Percentiles rank a stretch among this genome's conserved stretches.
Evolutionary conservation across 345 rosid genomes (phyloP).

Genomic region (Moringa oleifera): DNA sequence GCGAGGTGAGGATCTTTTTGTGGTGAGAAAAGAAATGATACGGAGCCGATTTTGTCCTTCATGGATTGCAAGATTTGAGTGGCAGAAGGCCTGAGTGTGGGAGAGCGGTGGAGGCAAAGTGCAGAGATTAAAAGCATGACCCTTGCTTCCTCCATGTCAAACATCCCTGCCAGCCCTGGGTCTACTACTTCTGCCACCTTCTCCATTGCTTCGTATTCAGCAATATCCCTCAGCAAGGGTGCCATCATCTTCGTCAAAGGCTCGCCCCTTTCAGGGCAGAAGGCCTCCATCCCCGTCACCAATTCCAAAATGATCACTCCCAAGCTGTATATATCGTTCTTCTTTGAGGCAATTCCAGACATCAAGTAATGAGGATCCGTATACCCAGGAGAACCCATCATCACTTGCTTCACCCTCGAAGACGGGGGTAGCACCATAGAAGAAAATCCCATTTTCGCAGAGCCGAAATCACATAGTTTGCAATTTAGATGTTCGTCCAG

Average conservation of each 20-base stretch:
- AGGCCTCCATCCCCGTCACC: slow-evolving; percentile 69
- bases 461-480: slow-evolving; percentile 90
- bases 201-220: slow-evolving; percentile 13
- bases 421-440: slow-evolving; percentile 43
- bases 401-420: slow-evolving; percentile 38
- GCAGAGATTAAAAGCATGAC: slow-evolving; percentile 46
- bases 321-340: slow-evolving; percentile 76
- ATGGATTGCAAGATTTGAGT: slow-evolving; percentile 38
- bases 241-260: slow-evolving; percentile 40
- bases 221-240: slow-evolving; percentile 23
- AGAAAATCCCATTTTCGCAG: slow-evolving; percentile 81
- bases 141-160: slow-evolving; percentile 52
- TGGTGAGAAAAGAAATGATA: slow-evolving; percentile 18
- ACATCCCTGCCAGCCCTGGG: slow-evolving; percentile 37
- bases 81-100: slow-evolving; percentile 58
- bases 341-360: slow-evolving; percentile 76
- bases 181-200: slow-evolving; percentile 49
- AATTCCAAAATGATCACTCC: slow-evolving; percentile 79
- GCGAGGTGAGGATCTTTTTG: slow-evolving; percentile 3
- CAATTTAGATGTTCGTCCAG: slow-evolving; percentile 59
- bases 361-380: slow-evolving; percentile 82
- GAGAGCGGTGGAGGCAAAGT: slow-evolving; percentile 43
- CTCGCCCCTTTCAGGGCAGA: slow-evolving; percentile 53
- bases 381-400: slow-evolving; percentile 90
- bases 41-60: slow-evolving; percentile 32